Conservation (phyloP, 257 asterid genomes). For the Nemophila menziesii region DNA sequence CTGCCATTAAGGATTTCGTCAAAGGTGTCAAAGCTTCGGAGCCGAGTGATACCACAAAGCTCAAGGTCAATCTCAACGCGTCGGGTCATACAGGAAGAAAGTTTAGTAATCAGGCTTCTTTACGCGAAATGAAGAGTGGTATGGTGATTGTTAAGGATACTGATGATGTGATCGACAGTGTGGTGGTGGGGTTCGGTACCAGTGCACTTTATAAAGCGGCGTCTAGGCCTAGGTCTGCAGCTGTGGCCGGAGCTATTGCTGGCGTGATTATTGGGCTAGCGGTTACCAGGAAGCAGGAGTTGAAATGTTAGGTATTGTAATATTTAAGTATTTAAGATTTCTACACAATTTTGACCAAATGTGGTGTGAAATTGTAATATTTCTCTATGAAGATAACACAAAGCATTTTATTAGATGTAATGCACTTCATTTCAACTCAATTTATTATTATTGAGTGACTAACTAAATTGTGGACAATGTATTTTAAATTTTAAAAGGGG, state of each 20-base stretch:
- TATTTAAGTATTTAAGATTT: not conserved
- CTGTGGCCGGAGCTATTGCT: not conserved
- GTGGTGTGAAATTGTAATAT: too few species aligned
- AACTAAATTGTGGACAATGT: constrained; percentile 11
- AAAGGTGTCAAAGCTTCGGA: not conserved
- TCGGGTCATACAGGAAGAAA: not conserved
- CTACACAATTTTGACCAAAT: too few species aligned
- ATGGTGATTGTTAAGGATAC: not conserved
- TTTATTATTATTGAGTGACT: constrained; percentile 1
- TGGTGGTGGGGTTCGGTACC: not conserved
- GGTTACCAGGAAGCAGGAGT: not conserved
- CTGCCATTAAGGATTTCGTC: not conserved
- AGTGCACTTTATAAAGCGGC: too few species aligned
- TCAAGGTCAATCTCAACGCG: not conserved
- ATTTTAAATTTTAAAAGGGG: constrained; percentile 18
- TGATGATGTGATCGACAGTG: not conserved
- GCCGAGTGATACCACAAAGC: not conserved
- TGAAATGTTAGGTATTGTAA: not conserved
- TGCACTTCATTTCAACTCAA: not conserved
- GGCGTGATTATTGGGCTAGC: not conserved
- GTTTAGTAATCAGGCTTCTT: not conserved
- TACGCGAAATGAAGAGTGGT: not conserved
- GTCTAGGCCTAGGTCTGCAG: not conserved
- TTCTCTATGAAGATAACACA: constrained; percentile 54
- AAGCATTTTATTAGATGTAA: not conserved